Percentiles rank a stretch among this genome's conserved stretches.
Evolutionary conservation across 208 protist genomes (phyloP).

Genomic region (Leishmania mexicana): DNA sequence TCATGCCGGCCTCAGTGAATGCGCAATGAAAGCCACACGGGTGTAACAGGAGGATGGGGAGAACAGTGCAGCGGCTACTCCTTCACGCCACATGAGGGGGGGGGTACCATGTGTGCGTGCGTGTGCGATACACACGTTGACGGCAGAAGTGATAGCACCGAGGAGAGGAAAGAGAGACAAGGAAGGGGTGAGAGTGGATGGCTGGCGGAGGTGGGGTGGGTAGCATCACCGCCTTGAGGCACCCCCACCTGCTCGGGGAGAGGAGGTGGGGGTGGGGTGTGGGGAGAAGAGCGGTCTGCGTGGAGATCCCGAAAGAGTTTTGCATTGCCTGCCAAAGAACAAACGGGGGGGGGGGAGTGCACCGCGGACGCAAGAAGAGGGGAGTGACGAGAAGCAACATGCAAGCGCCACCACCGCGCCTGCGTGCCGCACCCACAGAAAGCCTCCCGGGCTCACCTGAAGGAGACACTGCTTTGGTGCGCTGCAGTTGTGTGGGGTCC

Average conservation of each 20-base stretch:
- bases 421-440: background rate
- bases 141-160: background rate
- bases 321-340: too few species aligned
- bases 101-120: background rate
- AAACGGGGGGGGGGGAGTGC: background rate
- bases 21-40: background rate
- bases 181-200: background rate
- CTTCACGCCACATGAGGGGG: background rate
- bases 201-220: background rate
- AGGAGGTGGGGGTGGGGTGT: too few species aligned
- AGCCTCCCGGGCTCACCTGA: background rate
- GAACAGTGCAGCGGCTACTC: background rate
- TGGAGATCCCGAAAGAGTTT: too few species aligned
- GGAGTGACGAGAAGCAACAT: conserved; percentile 1
- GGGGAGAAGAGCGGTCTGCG: too few species aligned
- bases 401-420: background rate
- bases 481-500: background rate
- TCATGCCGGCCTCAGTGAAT: background rate
- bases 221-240: background rate
- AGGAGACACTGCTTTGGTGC: conserved; percentile 2
- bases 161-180: background rate
- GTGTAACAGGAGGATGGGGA: background rate
- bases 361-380: conserved; percentile 6
- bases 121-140: background rate
- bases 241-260: background rate